A percentile compares a stretch with the other conserved stretches of the same genome.
phyloP scores from a whole-genome alignment of 2,329 filamentous ascomycete species.

The Nemania serpens region DNA sequence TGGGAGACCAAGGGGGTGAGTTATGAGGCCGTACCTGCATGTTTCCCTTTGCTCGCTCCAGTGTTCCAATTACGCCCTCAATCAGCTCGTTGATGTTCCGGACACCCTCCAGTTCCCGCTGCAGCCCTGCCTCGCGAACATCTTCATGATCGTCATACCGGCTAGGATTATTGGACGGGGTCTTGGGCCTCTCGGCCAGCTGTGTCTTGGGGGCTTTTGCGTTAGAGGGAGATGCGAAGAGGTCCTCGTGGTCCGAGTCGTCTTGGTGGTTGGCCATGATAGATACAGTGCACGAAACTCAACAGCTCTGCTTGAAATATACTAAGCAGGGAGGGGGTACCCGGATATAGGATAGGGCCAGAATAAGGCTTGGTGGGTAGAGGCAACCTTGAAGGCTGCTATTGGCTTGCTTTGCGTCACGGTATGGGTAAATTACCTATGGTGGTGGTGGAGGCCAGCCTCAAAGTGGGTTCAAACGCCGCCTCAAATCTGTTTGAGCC shows the following conservation, averaged over 20 bases:
- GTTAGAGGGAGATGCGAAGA: slow-evolving; percentile 51
- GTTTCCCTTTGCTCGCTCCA: slow-evolving; percentile 74
- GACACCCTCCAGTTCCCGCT: slow-evolving; percentile 80
- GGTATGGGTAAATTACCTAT: background rate
- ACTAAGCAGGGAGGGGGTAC: slow-evolving; percentile 5
- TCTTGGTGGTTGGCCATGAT: slow-evolving; percentile 52
- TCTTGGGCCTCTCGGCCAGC: slow-evolving; percentile 53
- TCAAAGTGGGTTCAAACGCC: background rate
- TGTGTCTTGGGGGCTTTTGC: slow-evolving; percentile 38
- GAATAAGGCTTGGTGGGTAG: background rate
- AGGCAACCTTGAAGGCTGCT: background rate
- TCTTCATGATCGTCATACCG: slow-evolving; percentile 58
- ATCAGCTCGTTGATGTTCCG: slow-evolving; percentile 87
- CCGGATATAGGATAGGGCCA: background rate
- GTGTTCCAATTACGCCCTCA: slow-evolving; percentile 73
- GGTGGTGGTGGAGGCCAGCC: background rate
- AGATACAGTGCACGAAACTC: slow-evolving; percentile 16
- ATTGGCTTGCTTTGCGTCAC: background rate
- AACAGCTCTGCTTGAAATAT: background rate
- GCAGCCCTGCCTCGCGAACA: slow-evolving; percentile 73
- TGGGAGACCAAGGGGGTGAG: background rate
- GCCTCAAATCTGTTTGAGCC: background rate
- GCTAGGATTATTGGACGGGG: slow-evolving; percentile 50
- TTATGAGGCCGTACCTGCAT: slow-evolving; percentile 65
- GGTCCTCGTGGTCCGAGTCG: slow-evolving; percentile 53